Percentiles rank a stretch among this genome's conserved stretches.
phyloP scores from a whole-genome alignment of 2,329 filamentous ascomycete genomes.

The Pestalotiopsis sp. region DNA sequence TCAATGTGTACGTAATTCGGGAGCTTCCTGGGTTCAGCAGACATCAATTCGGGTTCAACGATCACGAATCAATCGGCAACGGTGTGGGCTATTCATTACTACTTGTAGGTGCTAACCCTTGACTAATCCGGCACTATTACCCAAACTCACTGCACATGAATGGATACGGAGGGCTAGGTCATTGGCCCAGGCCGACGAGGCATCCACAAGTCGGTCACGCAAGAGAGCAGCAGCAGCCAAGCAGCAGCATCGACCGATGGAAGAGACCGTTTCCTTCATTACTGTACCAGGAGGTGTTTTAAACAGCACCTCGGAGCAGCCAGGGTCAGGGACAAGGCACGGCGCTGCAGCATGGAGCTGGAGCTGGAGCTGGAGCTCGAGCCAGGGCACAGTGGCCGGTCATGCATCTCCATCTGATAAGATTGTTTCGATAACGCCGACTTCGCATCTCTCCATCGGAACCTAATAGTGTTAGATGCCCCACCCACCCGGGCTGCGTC shows the following conservation, averaged over 20 bases:
- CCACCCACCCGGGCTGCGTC: constrained; percentile 21
- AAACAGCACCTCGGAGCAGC: not conserved
- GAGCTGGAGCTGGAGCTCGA: not conserved
- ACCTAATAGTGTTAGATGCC: constrained; percentile 10
- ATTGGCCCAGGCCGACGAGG: too few relatives aligned
- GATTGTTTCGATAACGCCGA: constrained; percentile 53
- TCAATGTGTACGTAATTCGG: not conserved
- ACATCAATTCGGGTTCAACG: not conserved
- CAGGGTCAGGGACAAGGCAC: not conserved
- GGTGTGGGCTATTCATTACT: not conserved
- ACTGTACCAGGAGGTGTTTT: not conserved
- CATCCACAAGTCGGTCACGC: too few relatives aligned
- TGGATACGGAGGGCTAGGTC: not conserved
- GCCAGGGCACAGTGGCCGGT: constrained; percentile 9
- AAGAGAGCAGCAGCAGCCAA: too few relatives aligned
- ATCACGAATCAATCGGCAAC: not conserved
- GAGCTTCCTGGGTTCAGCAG: not conserved
- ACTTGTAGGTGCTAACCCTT: not conserved
- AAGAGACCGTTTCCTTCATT: not conserved
- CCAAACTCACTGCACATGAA: not conserved
- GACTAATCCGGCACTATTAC: constrained; percentile 3
- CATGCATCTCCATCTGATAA: constrained; percentile 48
- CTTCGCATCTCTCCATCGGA: constrained; percentile 31
- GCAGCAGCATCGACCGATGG: not conserved
- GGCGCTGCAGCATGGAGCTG: not conserved